Evolutionary conservation across 83 land plant species (phyloP).

Genomic region (Picea engelmannii): DNA sequence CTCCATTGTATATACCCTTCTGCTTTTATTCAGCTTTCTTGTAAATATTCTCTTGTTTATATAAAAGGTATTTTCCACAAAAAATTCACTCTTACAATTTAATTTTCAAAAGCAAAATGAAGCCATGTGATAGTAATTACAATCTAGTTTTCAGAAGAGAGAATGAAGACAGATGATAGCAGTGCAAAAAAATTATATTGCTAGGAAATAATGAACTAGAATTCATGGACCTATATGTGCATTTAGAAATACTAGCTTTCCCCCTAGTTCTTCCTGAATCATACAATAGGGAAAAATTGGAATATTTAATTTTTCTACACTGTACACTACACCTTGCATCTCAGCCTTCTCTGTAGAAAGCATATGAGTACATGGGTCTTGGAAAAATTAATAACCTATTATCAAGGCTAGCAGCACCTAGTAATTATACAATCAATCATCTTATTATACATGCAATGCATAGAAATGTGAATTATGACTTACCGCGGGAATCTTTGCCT

Average conservation of each 20-base stretch:
- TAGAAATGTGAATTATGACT: background rate
- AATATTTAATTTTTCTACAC: background rate
- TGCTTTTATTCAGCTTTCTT: too few species aligned
- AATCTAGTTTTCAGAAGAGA: too few species aligned
- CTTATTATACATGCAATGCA: background rate
- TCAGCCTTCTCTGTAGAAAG: background rate
- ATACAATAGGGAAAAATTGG: background rate
- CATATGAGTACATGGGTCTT: background rate
- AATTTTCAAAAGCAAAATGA: too few species aligned
- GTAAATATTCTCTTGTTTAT: too few species aligned
- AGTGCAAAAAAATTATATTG: too few species aligned
- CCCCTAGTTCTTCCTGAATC: background rate
- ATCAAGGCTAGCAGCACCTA: background rate
- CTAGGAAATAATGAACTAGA: too few species aligned
- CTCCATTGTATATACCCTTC: too few species aligned
- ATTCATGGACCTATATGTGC: too few species aligned
- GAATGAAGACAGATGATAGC: too few species aligned
- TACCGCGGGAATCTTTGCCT: constrained; percentile 83
- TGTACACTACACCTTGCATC: background rate
- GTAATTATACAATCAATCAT: background rate
- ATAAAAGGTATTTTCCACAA: too few species aligned
- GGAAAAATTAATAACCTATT: background rate
- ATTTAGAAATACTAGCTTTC: background rate
- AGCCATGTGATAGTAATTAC: too few species aligned
- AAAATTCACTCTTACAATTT: too few species aligned